Conservation (phyloP, 768 basidiomycete species). For the Dentipellis fragilis region DNA sequence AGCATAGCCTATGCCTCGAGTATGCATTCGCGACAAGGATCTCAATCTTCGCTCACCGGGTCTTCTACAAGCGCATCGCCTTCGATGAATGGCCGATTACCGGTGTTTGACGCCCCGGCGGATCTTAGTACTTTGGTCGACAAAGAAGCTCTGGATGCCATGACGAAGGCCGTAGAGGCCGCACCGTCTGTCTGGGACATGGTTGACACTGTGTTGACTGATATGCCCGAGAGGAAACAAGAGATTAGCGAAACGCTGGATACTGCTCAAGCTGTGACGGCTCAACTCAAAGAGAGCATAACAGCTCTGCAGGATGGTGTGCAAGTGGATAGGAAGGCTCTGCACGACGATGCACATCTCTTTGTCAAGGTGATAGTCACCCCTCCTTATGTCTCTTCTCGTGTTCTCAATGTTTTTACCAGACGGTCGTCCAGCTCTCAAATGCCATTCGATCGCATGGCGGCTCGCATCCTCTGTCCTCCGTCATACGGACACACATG, state of each 20-base stretch:
- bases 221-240: slow-evolving; percentile 28
- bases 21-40: slow-evolving; percentile 33
- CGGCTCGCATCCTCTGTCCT: slow-evolving; percentile 42
- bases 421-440: slow-evolving; percentile 73
- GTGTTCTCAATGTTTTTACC: not conserved
- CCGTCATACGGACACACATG: slow-evolving; percentile 58
- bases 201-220: slow-evolving; percentile 58
- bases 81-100: slow-evolving; percentile 26
- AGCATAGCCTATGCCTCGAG: slow-evolving; percentile 7
- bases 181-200: slow-evolving; percentile 78
- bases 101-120: slow-evolving; percentile 38
- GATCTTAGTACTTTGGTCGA: slow-evolving; percentile 59
- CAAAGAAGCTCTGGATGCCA: slow-evolving; percentile 68
- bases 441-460: slow-evolving; percentile 61
- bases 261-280: slow-evolving; percentile 55
- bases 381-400: not conserved
- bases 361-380: slow-evolving; percentile 65
- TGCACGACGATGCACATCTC: slow-evolving; percentile 69
- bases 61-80: slow-evolving; percentile 29
- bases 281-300: slow-evolving; percentile 49
- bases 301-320: slow-evolving; percentile 45
- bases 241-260: slow-evolving; percentile 46
- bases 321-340: slow-evolving; percentile 43
- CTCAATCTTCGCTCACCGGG: slow-evolving; percentile 31
- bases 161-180: slow-evolving; percentile 68